Base-by-base conservation (phyloP, 2,329 filamentous ascomycete genomes). In the Aschersonia sp. region DNA sequence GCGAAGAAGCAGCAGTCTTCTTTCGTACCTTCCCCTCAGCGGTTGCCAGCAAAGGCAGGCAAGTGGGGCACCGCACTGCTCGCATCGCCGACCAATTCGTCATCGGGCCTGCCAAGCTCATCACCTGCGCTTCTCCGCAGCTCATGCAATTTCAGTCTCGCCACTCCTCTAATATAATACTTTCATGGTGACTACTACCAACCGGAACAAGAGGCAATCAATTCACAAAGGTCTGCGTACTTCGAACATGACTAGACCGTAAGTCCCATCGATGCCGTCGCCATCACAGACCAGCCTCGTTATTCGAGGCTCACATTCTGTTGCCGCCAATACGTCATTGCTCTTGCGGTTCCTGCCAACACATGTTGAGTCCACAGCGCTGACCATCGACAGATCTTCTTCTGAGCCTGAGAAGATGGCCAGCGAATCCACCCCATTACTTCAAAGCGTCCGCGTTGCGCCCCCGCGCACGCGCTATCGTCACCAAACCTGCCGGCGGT, bases 381-480 rank as follows among this genome's bases (percentile, higher is more conserved):
- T 47, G 20, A 20, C 20, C 20, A 20, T 20, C 20, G 38, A 32
- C 51, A 55, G 53, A 50, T 48, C 44, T 28, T 29, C 41, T 30
- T 42, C 49, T 44, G 47, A 49, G 48, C 44, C 53, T 32, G 58
- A 62, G 49, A 62, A 63, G 47, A 66, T 67, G 64, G 53, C 61
- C 47, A 55, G 51, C 61, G 82, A 87, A 67, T 70, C 69, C 49
- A 84, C 81, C 46, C 83, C 84, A 50, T 72, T 88, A 55, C 74
- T 87, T 52, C 72, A 79, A 56, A 80, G 75, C 46, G 76, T 85
- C 50, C 72, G 60, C 20, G 69, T 82, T 55, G 70, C 70, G 50
- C 62, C 74, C 52, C 67, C 69, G 51, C 69, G 69, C 56, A 69
- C 65, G 53, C 70, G 79, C 55, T 81, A 81, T 56, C 69, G 69